A percentile compares a stretch with the other conserved stretches of the same genome.
Evolutionary conservation across 2,329 filamentous ascomycete species (phyloP).

Genomic region (Pseudocercospora pini-densiflorae): DNA sequence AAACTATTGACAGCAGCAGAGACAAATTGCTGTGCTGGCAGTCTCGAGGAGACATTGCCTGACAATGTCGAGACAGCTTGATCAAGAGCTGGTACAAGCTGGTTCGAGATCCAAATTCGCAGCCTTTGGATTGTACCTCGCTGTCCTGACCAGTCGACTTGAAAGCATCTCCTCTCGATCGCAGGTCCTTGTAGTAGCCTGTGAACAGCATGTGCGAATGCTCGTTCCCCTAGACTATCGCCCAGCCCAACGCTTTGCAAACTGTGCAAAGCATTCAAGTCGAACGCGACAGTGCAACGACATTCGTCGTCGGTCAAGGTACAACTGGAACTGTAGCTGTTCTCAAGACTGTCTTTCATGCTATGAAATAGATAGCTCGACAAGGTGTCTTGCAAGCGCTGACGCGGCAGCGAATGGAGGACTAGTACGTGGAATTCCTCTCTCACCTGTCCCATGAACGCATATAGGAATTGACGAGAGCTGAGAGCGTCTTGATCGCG

Average conservation of each 20-base stretch:
- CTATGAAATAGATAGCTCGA: conserved; percentile 31
- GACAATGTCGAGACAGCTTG: conserved; percentile 48
- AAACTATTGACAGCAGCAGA: conserved; percentile 71
- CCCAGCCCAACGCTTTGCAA: conserved; percentile 69
- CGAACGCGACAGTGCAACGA: conserved; percentile 31
- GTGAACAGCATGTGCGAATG: conserved; percentile 74
- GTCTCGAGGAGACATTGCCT: conserved; percentile 26
- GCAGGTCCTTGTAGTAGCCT: conserved; percentile 65
- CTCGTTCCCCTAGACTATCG: conserved; percentile 69
- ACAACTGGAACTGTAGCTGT: conserved; percentile 23
- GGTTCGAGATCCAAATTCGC: conserved; percentile 69
- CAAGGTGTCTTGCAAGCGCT: conserved; percentile 34
- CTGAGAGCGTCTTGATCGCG: background rate
- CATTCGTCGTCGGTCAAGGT: conserved; percentile 51
- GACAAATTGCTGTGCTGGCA: conserved; percentile 64
- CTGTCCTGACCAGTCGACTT: conserved; percentile 61
- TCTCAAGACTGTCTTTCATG: conserved; percentile 29
- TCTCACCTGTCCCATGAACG: conserved; percentile 17
- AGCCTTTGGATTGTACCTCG: conserved; percentile 64
- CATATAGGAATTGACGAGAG: background rate
- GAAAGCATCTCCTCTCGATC: conserved; percentile 62
- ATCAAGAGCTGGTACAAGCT: conserved; percentile 67
- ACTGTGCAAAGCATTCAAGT: conserved; percentile 28
- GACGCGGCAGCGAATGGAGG: conserved; percentile 35
- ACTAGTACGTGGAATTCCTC: conserved; percentile 33